Evolutionary conservation across 331 rosid genomes (phyloP).

Genomic region (Cydonia oblonga): DNA sequence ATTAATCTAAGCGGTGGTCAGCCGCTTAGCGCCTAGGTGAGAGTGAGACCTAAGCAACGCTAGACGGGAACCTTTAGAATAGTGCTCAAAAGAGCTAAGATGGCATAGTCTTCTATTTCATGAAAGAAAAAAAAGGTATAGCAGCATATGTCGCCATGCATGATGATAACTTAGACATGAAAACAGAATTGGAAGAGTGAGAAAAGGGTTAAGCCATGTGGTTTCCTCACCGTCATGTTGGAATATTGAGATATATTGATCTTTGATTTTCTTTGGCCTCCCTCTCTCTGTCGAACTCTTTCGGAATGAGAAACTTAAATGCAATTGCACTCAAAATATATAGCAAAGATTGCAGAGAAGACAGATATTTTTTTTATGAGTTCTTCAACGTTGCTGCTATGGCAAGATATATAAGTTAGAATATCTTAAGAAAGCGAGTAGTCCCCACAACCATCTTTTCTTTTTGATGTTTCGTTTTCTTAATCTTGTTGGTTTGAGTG

Average conservation of each 20-base stretch:
- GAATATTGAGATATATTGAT: neutral
- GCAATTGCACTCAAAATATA: constrained; percentile 7
- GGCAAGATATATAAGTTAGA: constrained; percentile 18
- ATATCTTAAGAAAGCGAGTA: constrained; percentile 2
- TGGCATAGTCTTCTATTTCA: neutral
- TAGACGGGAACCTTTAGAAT: too few species aligned
- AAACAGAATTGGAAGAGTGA: neutral
- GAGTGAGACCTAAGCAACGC: too few species aligned
- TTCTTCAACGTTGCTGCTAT: neutral
- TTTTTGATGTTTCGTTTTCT: neutral
- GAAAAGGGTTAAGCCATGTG: neutral
- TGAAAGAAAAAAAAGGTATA: neutral
- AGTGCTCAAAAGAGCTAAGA: neutral
- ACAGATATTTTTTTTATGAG: neutral
- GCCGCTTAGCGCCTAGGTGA: too few species aligned
- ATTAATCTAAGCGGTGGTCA: too few species aligned
- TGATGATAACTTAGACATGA: neutral
- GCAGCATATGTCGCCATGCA: neutral
- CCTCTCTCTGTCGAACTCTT: neutral
- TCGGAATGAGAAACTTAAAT: neutral
- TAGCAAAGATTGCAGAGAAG: constrained; percentile 1
- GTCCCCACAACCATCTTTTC: constrained; percentile 12
- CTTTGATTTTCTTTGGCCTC: neutral
- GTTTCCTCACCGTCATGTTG: constrained; percentile 23
- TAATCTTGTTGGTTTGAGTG: constrained; percentile 22